phyloP scores from a whole-genome alignment of 257 asterid species.

The Solanum ossicruentum region DNA sequence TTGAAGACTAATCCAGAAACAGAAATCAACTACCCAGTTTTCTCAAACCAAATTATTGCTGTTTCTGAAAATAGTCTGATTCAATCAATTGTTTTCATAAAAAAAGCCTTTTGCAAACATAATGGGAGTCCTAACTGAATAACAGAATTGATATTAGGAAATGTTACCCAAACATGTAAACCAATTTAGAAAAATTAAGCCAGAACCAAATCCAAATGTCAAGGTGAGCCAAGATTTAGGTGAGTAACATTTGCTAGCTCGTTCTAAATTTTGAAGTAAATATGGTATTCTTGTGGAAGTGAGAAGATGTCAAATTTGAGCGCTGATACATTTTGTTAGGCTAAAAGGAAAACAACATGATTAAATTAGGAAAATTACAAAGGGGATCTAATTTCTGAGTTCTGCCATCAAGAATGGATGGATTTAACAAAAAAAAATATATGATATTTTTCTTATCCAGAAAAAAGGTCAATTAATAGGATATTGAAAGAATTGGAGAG shows the following conservation, averaged over 20 bases:
- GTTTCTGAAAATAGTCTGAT: not conserved
- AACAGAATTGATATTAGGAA: not conserved
- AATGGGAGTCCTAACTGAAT: not conserved
- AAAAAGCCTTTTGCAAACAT: not conserved
- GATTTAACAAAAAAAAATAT: not conserved
- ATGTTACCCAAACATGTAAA: not conserved
- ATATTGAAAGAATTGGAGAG: not conserved
- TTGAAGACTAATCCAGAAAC: not conserved
- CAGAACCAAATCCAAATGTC: not conserved
- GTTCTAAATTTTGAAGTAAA: not conserved
- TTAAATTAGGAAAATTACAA: not conserved
- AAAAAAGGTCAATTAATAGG: not conserved
- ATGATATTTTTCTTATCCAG: not conserved
- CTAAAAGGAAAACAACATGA: not conserved
- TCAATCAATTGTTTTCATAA: not conserved
- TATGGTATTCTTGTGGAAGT: not conserved
- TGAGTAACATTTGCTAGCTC: not conserved
- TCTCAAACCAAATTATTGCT: not conserved
- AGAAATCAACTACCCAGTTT: not conserved
- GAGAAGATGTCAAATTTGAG: not conserved
- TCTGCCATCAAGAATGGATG: not conserved
- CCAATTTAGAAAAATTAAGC: not conserved
- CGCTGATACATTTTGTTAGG: not conserved
- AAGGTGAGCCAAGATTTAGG: not conserved
- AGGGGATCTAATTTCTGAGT: not conserved